A percentile compares a stretch with the other conserved stretches of the same genome.
phyloP scores from a whole-genome alignment of 768 basidiomycete genomes.

The Scleroderma bovista region DNA sequence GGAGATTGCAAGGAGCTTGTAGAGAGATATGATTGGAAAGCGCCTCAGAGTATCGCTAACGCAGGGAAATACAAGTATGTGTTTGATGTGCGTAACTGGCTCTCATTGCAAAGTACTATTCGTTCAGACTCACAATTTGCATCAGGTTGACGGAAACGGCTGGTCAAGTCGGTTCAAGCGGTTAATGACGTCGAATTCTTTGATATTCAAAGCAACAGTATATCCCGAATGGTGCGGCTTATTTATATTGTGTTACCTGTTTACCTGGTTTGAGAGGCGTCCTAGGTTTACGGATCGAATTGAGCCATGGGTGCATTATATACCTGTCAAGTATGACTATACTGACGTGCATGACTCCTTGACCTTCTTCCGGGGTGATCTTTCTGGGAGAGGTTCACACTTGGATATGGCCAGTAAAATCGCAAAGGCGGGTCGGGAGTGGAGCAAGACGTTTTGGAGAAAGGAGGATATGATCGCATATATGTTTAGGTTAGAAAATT shows the following conservation, averaged over 20 bases:
- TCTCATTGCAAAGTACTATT: neutral
- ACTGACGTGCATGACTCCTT: slow-evolving; percentile 62
- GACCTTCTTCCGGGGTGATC: slow-evolving; percentile 55
- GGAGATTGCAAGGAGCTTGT: slow-evolving; percentile 38
- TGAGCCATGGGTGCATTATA: slow-evolving; percentile 62
- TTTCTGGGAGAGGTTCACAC: slow-evolving; percentile 38
- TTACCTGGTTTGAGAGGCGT: slow-evolving; percentile 11
- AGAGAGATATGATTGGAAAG: slow-evolving; percentile 43
- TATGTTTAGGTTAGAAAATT: slow-evolving; percentile 40
- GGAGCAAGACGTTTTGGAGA: slow-evolving; percentile 51
- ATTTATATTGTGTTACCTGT: slow-evolving; percentile 44
- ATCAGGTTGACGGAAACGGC: slow-evolving; percentile 49
- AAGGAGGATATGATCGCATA: slow-evolving; percentile 54
- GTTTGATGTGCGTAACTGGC: slow-evolving; percentile 35
- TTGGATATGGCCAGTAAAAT: slow-evolving; percentile 52
- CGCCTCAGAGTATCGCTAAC: slow-evolving; percentile 35
- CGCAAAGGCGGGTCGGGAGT: slow-evolving; percentile 44
- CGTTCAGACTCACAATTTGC: too few species aligned
- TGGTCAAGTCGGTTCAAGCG: slow-evolving; percentile 60
- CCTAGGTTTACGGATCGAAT: slow-evolving; percentile 49
- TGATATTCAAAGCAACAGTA: slow-evolving; percentile 59
- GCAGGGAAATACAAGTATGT: slow-evolving; percentile 53
- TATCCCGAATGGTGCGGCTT: slow-evolving; percentile 52
- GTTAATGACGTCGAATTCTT: slow-evolving; percentile 50
- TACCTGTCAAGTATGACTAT: slow-evolving; percentile 56